These are phyloP conservation scores for Ploettnerulaceae sp. DNA, from an alignment of 2,329 filamentous ascomycete species.

Conservation along the genomic window DNA sequence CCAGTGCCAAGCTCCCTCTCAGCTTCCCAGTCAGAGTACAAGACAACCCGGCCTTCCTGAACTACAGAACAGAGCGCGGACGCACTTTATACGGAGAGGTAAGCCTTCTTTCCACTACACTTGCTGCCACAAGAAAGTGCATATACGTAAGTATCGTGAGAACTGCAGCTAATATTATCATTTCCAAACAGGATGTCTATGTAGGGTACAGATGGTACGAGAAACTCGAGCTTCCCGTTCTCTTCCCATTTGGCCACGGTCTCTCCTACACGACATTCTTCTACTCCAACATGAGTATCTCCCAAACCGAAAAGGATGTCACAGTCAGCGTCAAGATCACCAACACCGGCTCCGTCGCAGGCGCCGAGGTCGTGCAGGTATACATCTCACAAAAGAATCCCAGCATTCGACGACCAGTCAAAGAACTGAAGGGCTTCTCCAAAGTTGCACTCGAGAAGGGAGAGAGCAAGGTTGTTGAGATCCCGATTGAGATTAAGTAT, in stretches of 20 bases:
- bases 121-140: too few species aligned
- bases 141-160: too few species aligned
- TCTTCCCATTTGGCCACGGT: conserved; percentile 77
- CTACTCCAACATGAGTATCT: conserved; percentile 46
- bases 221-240: conserved; percentile 55
- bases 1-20: conserved; percentile 68
- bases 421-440: conserved; percentile 60
- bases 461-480: conserved; percentile 50
- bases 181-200: conserved; percentile 53
- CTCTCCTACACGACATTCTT: conserved; percentile 70
- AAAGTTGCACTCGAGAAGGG: conserved; percentile 61
- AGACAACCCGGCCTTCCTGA: conserved; percentile 72
- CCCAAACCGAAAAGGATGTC: conserved; percentile 41
- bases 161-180: neutral
- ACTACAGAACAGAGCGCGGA: conserved; percentile 66
- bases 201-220: conserved; percentile 81
- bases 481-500: conserved; percentile 58
- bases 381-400: conserved; percentile 50
- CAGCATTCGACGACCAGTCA: conserved; percentile 50
- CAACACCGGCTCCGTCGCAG: conserved; percentile 55
- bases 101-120: neutral
- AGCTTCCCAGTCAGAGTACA: conserved; percentile 64
- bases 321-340: conserved; percentile 47
- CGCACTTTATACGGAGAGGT: conserved; percentile 68
- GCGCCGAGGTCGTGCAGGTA: conserved; percentile 54